Base-by-base conservation (phyloP, 495 filamentous ascomycete genomes). In the Hypoxylon perforatum region DNA sequence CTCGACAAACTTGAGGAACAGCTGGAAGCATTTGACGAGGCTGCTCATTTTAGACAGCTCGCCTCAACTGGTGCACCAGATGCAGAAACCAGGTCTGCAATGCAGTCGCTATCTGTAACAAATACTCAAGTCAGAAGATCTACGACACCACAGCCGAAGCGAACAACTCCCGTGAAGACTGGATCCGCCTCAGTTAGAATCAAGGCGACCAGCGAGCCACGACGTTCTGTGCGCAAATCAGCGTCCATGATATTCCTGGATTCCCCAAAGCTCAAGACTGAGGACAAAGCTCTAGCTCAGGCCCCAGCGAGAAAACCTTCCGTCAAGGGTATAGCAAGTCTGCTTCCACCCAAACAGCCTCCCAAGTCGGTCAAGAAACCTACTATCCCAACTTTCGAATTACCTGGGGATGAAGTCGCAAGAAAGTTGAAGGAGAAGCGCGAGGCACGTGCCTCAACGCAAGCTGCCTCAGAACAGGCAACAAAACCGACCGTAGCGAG, bases 391-490 rank as follows among this genome's bases (percentile, higher is more conserved):
- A 85, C 80, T 0, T 93, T 92, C 70, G 84, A 88, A 69, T 82
- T 93, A 3, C 88, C 90, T 3, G 90, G 90, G 22, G 90, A 92
- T 50, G 88, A 87, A 4, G 78, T 92, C 8, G 85, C 90, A 52
- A 86, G 85, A 3, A 88, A 86, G 47, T 75, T 85, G 52, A 84
- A 81, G 63, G 83, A 85, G 63, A 76, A 82, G 69, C 80, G 81
- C 7, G 82, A 83, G 55, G 80, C 80, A 4, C 79, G 83, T 18
- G 65, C 76, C 21, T 80, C 79, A 18, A 75, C 76, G 23, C 75
- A 75, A 45, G 66, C 65, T 28, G 61, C 61, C 21, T 58, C 68
- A 44, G 73, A 67, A 39, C 73, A 76, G 9, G 75, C 78, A 7
- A 72, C 75, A n/a, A 77, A 77, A 57, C 77, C 78, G 7, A 78